Base-by-base conservation (phyloP, 768 basidiomycete species). In the Dacryopinax primogenitus region DNA sequence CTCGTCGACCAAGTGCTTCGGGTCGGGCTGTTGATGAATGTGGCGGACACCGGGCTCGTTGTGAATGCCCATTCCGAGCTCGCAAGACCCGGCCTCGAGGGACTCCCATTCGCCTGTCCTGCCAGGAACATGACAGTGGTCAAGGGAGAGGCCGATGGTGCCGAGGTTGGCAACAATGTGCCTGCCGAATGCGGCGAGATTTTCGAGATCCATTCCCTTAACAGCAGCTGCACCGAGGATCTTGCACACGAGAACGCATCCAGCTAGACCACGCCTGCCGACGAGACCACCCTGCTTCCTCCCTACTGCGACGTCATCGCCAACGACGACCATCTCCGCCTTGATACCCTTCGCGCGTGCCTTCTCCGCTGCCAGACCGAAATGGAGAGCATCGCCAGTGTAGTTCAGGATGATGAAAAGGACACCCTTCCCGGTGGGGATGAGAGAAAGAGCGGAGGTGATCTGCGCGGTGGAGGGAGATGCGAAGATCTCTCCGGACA, bases 241-340 rank as follows among this genome's bases (percentile, higher is more conserved):
- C 76, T 95, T 95, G 80, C 94, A 94, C 0, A 93, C 88, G 26
- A 92, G 76, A 2, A 87, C 83, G 4, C 87, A 87, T 1, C 89
- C 89, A 0, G 89, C 88, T 13, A 91, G 81, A 47, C 90, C 90
- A 71, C 92, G 80, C 73, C 92, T 79, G 23, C 92, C 92, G 32
- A 95, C 91, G 62, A 94, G 86, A 66, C 80, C 84, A 30, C 90
- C 90, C 69, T 92, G 88, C 0, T 83, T 83, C 68, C 78, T 82
- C 13, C 89, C 90, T 28, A 95, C 92, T 1, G 90, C 86, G 37
- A 93, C 91, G 71, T 95, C 92, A 72, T 95, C 92, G 4, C 86
- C 91, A 4, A 95, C 90, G 45, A 92, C 81, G 33, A 94, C 78
- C 65, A 94, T 88, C 62, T 86, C 81, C 0, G 86, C 81, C 70